phyloP scores from a whole-genome alignment of 768 basidiomycete genomes.

The Podaxis pistillaris region DNA sequence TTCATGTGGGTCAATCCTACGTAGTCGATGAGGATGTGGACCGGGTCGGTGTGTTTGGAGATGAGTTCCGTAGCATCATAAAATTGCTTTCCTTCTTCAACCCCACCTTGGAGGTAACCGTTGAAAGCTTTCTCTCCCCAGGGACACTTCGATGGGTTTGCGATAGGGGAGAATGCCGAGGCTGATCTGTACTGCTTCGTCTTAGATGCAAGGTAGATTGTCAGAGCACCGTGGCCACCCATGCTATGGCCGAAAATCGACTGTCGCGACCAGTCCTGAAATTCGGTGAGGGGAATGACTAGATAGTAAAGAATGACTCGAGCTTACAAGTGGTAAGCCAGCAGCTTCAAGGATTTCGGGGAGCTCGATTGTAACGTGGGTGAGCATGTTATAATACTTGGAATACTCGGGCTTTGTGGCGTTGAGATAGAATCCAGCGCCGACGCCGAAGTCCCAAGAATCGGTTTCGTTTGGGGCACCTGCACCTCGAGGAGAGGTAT shows the following conservation, averaged over 20 bases:
- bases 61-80: slow-evolving; percentile 92
- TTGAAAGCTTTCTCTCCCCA: slow-evolving; percentile 94
- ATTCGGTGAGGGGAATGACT: not conserved
- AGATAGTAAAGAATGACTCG: not conserved
- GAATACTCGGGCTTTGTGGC: slow-evolving; percentile 76
- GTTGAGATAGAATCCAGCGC: slow-evolving; percentile 96
- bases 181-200: slow-evolving; percentile 76
- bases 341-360: slow-evolving; percentile 74
- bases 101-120: slow-evolving; percentile 78
- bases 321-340: slow-evolving; percentile 73
- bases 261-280: slow-evolving; percentile 75
- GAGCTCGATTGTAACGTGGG: slow-evolving; percentile 80
- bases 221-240: slow-evolving; percentile 96
- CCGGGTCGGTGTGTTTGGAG: slow-evolving; percentile 51
- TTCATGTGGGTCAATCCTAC: slow-evolving; percentile 38
- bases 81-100: slow-evolving; percentile 65
- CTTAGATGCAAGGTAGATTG: slow-evolving; percentile 79
- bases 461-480: slow-evolving; percentile 77
- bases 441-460: slow-evolving; percentile 90
- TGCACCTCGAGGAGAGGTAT: slow-evolving; percentile 94
- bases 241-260: slow-evolving; percentile 97
- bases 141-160: slow-evolving; percentile 81
- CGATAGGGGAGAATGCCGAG: slow-evolving; percentile 85
- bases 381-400: slow-evolving; percentile 86
- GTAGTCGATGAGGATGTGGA: slow-evolving; percentile 86